Evolutionary conservation across 352 stramenopile genomes (phyloP).

Genomic region (Phytophthora nicotianae): DNA sequence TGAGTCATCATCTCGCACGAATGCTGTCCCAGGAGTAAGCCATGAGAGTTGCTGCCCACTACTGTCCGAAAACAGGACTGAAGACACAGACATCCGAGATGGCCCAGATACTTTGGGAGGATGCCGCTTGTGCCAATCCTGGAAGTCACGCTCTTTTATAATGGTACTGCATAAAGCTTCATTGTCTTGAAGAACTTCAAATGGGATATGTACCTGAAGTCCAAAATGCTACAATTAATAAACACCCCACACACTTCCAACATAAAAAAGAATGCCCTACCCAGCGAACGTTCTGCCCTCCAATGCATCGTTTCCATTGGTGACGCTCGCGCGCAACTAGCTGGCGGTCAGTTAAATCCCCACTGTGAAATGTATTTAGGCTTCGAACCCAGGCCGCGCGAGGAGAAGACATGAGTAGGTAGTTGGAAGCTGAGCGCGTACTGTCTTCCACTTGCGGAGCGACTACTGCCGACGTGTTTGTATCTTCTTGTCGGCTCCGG

Average conservation of each 20-base stretch:
- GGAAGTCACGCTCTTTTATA: constrained; percentile 39
- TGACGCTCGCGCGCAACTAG: constrained; percentile 60
- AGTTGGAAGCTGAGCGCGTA: constrained; percentile 29
- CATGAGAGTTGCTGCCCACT: constrained; percentile 34
- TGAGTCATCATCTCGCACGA: constrained; percentile 42
- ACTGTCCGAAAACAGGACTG: constrained; percentile 31
- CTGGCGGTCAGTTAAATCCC: constrained; percentile 55
- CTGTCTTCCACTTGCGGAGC: constrained; percentile 21
- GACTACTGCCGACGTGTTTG: constrained; percentile 14
- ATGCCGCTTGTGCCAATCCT: constrained; percentile 31
- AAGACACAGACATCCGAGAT: constrained; percentile 34
- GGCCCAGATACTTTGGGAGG: constrained; percentile 6
- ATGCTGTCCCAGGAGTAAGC: constrained; percentile 35
- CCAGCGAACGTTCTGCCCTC: constrained; percentile 43
- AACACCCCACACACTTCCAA: not conserved
- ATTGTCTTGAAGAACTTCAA: constrained; percentile 32
- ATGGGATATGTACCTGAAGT: constrained; percentile 40
- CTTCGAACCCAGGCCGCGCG: constrained; percentile 17
- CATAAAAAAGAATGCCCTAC: constrained; percentile 22
- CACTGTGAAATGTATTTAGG: constrained; percentile 17
- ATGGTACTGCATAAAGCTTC: constrained; percentile 39
- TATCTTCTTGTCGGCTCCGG: constrained; percentile 19
- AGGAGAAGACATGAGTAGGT: constrained; percentile 41
- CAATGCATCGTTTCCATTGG: constrained; percentile 74
- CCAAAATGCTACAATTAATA: constrained; percentile 4